Evolutionary conservation across 345 rosid genomes (phyloP).

Genomic region (Pugionium cornutum): DNA sequence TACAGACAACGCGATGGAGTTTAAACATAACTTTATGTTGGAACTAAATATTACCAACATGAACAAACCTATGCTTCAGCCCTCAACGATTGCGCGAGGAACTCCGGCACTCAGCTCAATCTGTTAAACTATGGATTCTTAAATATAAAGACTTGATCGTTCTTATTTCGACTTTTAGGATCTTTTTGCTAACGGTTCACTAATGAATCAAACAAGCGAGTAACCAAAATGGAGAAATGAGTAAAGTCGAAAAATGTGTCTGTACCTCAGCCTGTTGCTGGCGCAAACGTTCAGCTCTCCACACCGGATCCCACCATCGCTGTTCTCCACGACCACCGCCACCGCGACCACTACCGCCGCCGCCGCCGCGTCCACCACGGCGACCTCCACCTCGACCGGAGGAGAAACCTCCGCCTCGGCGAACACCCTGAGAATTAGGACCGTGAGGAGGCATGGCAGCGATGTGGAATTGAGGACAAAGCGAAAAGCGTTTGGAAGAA

Average conservation of each 20-base stretch:
- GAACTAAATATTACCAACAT: slow-evolving; percentile 10
- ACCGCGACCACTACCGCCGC: slow-evolving; percentile 46
- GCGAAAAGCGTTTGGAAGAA: slow-evolving; percentile 20
- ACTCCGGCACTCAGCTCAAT: not conserved
- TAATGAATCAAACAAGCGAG: slow-evolving; percentile 3
- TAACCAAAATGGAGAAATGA: slow-evolving; percentile 13
- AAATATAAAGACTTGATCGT: not conserved
- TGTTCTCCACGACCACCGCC: slow-evolving; percentile 85
- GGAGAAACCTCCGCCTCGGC: slow-evolving; percentile 38
- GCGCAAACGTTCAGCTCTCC: slow-evolving; percentile 94
- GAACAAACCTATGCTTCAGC: slow-evolving; percentile 15
- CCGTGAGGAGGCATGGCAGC: slow-evolving; percentile 61
- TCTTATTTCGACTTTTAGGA: not conserved
- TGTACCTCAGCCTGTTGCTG: slow-evolving; percentile 60
- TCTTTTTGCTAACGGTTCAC: not conserved
- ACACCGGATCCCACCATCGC: slow-evolving; percentile 99
- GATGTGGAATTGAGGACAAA: slow-evolving; percentile 23
- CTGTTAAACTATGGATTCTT: not conserved
- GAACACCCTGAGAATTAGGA: slow-evolving; percentile 55
- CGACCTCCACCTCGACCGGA: slow-evolving; percentile 45
- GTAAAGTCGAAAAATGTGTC: not conserved
- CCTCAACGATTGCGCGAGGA: not conserved
- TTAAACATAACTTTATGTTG: slow-evolving; percentile 6
- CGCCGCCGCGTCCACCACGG: slow-evolving; percentile 51
- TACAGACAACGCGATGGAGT: not conserved